Conservation (phyloP, 805 yeast species). For the Ogataea dorogensis region DNA sequence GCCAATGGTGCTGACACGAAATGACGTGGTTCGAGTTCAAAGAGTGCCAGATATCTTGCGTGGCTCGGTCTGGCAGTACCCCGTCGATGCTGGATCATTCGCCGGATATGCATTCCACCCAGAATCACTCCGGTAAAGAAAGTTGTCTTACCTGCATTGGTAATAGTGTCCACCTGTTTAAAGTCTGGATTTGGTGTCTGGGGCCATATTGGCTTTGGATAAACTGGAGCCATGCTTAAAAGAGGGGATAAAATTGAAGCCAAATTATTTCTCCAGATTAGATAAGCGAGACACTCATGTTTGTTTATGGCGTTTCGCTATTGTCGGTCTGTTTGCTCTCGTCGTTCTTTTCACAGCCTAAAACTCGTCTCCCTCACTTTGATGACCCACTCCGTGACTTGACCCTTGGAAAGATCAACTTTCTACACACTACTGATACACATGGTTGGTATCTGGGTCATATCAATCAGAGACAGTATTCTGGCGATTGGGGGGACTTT, state of each 20-base stretch:
- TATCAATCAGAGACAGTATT: slow-evolving; percentile 67
- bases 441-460: slow-evolving; percentile 98
- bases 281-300: slow-evolving; percentile 3
- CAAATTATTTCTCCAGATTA: slow-evolving; percentile 1
- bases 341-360: slow-evolving; percentile 5
- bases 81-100: slow-evolving; percentile 35
- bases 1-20: slow-evolving; percentile 36
- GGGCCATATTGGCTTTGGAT: slow-evolving; percentile 34
- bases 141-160: slow-evolving; percentile 28
- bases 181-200: slow-evolving; percentile 16
- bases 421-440: slow-evolving; percentile 93
- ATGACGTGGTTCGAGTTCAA: slow-evolving; percentile 32
- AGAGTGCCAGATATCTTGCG: slow-evolving; percentile 32
- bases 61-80: slow-evolving; percentile 40
- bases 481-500: slow-evolving; percentile 93
- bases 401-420: slow-evolving; percentile 70
- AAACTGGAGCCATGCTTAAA: slow-evolving; percentile 14
- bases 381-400: slow-evolving; percentile 50
- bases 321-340: slow-evolving; percentile 1
- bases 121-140: slow-evolving; percentile 32
- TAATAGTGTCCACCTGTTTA: slow-evolving; percentile 34
- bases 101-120: slow-evolving; percentile 38
- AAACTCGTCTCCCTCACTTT: slow-evolving; percentile 29
- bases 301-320: not conserved
- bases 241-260: slow-evolving; percentile 6